These are phyloP conservation scores for Penicillium italicum DNA, from an alignment of 2,329 filamentous ascomycete species.

Conservation along the genomic window DNA sequence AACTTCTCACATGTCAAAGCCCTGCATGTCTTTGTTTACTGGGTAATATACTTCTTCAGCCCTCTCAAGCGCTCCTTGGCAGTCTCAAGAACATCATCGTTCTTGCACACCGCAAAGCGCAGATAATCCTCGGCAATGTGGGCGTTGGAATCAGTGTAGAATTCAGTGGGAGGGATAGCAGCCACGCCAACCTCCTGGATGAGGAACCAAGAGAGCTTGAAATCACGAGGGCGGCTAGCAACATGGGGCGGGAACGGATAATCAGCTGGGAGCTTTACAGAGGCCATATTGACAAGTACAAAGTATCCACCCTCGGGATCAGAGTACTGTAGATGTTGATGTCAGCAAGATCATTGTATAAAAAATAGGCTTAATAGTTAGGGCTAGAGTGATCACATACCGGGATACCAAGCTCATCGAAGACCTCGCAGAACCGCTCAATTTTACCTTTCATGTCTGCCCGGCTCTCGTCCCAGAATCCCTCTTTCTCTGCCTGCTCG, in stretches of 20 bases:
- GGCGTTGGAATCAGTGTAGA: slow-evolving; percentile 82
- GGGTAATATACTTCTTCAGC: slow-evolving; percentile 65
- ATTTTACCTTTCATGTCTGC: slow-evolving; percentile 88
- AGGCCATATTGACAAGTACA: slow-evolving; percentile 87
- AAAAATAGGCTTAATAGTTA: not conserved
- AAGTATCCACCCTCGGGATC: slow-evolving; percentile 98
- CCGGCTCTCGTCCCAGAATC: slow-evolving; percentile 84
- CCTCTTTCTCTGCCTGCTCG: slow-evolving; percentile 76
- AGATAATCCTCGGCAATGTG: slow-evolving; percentile 89
- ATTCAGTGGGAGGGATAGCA: slow-evolving; percentile 93
- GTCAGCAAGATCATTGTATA: not conserved
- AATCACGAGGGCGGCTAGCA: slow-evolving; percentile 79
- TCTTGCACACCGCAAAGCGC: slow-evolving; percentile 93
- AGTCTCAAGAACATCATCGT: slow-evolving; percentile 75
- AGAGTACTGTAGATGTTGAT: slow-evolving; percentile 56
- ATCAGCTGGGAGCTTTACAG: slow-evolving; percentile 75
- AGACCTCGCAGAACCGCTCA: slow-evolving; percentile 77
- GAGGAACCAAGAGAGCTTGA: slow-evolving; percentile 92
- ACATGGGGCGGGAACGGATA: slow-evolving; percentile 92
- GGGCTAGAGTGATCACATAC: slow-evolving; percentile 28
- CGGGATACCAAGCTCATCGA: slow-evolving; percentile 69
- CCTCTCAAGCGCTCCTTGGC: slow-evolving; percentile 73
- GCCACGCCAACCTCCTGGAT: slow-evolving; percentile 96
- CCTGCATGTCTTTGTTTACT: slow-evolving; percentile 15
- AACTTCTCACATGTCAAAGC: not conserved